Evolutionary conservation across 2,329 filamentous ascomycete genomes (phyloP).

Genomic region (Mollisia scopiformis): DNA sequence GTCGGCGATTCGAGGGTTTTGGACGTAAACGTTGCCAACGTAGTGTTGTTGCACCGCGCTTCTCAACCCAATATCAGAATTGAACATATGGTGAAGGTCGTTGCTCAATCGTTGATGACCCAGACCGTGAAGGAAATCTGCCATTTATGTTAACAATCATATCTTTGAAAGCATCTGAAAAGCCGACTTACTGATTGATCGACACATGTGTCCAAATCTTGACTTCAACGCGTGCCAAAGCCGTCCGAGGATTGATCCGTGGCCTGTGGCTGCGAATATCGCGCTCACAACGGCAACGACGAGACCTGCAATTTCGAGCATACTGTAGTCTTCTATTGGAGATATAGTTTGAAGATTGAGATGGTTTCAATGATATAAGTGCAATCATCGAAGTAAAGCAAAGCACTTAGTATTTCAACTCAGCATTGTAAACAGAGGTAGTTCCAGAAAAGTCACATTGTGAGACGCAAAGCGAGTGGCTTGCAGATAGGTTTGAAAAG

Average conservation of each 20-base stretch:
- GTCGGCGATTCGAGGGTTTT: not conserved
- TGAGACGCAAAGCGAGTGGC: no score
- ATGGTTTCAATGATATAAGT: no score
- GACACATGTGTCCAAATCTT: not conserved
- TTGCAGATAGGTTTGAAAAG: no score
- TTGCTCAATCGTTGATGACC: conserved; percentile 1
- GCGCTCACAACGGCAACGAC: not conserved
- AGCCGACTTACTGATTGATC: not conserved
- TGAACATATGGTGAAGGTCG: conserved; percentile 3
- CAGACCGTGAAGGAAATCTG: not conserved
- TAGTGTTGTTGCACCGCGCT: not conserved
- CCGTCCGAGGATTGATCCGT: not conserved
- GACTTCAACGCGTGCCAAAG: conserved; percentile 2
- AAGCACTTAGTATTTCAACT: no score
- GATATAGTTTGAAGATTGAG: no score
- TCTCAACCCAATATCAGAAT: not conserved
- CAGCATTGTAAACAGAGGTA: no score
- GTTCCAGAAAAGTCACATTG: no score
- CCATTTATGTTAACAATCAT: not conserved
- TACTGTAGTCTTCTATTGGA: not conserved
- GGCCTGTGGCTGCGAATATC: not conserved
- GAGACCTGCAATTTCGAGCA: conserved; percentile 1
- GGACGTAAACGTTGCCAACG: not conserved
- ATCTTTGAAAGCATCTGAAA: not conserved
- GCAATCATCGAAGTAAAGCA: no score